Evolutionary conservation across 805 yeast species (phyloP), one percentile per base, ranked within the genome.

Genomic region (Spencermartinsiella europaea): DNA sequence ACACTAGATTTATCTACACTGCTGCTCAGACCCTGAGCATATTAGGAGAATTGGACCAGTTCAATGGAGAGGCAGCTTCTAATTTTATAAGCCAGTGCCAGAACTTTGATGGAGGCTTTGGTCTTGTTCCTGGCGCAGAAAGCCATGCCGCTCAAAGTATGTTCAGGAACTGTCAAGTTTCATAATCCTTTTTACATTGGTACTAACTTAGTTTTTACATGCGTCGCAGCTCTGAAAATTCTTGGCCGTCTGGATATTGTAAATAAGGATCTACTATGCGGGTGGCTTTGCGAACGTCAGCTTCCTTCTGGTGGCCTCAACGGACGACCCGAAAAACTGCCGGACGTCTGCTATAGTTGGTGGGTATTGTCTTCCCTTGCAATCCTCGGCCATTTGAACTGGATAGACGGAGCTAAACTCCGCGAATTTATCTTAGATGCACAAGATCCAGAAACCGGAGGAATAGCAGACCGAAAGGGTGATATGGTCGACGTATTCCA

Each of bases 331-430:
- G 95, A 93, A 49, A 93, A 93, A 62, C 68, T 88, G 16, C 95
- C 98, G 0, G 99, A 93, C 65, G 96, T 87, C n/a, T 93, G 99
- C 62, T 93, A 93, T 63, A 81, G 93, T 56, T 93, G 97, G 96
- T 93, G 99, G 99, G 95, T 89, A 7, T 63, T 89, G 19, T 83
- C 95, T 1, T 75, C 88, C 2, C 66, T 90, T 47, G 75, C 84
- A 0, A 80, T 87, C 33, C 70, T 91, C 17, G 77, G 69, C 0
- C 80, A 76, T 51, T 63, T 80, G 16, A 76, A 85, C 53, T 89
- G 95, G 89, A 83, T 93, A n/a, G 83, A 87, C 59, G 72, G 70
- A 22, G 73, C 67, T 3, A 79, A 75, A 55, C 68, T 93, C 47
- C 73, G 75, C 44, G 63, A 66, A 2, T 93, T 89, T 59, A 89